Evolutionary conservation across 169 alveolate genomes (phyloP), one percentile per base, ranked within the genome.

Genomic region (Cryptosporidium baileyi): DNA sequence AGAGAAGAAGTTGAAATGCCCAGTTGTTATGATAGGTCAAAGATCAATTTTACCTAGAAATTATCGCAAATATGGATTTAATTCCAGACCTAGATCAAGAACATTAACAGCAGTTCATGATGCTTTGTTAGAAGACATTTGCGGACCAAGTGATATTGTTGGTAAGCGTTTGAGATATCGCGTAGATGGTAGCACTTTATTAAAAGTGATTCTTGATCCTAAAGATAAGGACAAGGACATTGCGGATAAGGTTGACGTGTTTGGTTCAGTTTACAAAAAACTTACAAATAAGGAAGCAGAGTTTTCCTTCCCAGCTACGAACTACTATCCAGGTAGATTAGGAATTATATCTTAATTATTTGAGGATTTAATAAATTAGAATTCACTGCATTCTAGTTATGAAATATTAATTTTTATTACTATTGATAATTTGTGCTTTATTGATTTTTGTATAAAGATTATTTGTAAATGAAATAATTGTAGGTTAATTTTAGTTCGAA

Each of bases 81-180:
- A 95, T 88, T 94, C 93, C 19, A 94, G 98, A 80, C 99, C 99
- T 28, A 93, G 98, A 63, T 93, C 95, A 88, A 95, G 99, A 88
- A 95, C 99, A 22, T 92, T 97, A 52, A 97, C 98, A 17, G 90
- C 95, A 24, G 99, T 97, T 52, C 98, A 97, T 91, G 99, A 96
- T 60, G 95, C 98, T 61, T 90, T 96, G 67, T 92, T 97, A 54
- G 98, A 97, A 89, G 99, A 97, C 90, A 91, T 97, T 82, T 96
- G 95, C 63, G 96, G 95, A 40, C 98, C 98, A 63, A 91, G 97
- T 32, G 97, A 95, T 62, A 94, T 95, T 52, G 95, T 95, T 60
- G 98, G 98, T 81, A 93, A 94, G 89, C 89, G 94, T 24, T 40
- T 95, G 67, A 96, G 99, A 82, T 93, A 96, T 89, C 91, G 92